Base-by-base conservation (phyloP, 495 filamentous ascomycete genomes). In the Penicillium salamii region DNA sequence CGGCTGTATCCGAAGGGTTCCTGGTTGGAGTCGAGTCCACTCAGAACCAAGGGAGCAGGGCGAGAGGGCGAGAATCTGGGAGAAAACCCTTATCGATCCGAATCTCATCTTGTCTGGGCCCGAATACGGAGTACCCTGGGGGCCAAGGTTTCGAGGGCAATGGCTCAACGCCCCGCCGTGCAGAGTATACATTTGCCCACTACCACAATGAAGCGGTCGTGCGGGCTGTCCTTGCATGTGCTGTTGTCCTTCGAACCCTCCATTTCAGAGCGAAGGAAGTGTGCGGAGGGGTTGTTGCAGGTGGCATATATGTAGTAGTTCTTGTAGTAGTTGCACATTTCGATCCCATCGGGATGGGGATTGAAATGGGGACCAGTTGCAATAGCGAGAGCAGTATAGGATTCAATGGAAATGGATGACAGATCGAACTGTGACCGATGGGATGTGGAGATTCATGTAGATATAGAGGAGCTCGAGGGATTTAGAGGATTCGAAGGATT, bases 301-400 rank as follows among this genome's bases (percentile, higher is more conserved):
- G 76, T 74, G 46, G 82, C 84, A 71, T 87, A 88, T 71, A 90
- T 83, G 67, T 88, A 88, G 62, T 82, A 88, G 66, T 86, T 88
- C 57, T 84, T 86, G 66, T 80, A 85, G 63, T 83, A 85, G 69
- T 88, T 80, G 76, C 87, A 90, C 87, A 90, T 90, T 50, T 62
- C 78, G 68, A 57, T 43, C 47, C 52, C 54, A 54, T 57, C 38
- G 24, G 38, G 56, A 26, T 48, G 18, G 18, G 18, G 15, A 24
- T 49, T 18, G 45, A 35, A 34, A 39, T 32, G 24, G 17, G 20
- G 35, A 26, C 24, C 33, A 43, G 28, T 24, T 34, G 53, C 17
- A 23, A 50, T 45, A 26, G 36, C 21, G 28, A 40, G 42, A 42
- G 14, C 35, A 26, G 17, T 37, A 46, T 37, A 18, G 28, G 3